Conservation (phyloP, 805 yeast species). For the Metschnikowia arizonensis region DNA sequence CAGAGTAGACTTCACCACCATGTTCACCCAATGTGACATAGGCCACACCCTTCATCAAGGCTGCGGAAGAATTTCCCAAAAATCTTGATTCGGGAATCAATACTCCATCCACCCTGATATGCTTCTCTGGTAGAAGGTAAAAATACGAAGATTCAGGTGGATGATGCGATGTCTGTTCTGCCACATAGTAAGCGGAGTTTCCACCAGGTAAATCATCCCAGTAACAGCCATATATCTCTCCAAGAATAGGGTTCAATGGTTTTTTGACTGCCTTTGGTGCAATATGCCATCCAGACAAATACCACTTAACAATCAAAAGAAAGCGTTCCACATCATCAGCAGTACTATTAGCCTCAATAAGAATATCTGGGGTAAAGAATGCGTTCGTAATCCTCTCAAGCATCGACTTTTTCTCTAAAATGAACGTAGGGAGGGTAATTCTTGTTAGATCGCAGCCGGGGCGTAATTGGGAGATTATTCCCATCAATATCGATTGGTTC, state of each 20-base stretch:
- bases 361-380: slow-evolving; percentile 71
- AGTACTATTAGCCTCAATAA: slow-evolving; percentile 62
- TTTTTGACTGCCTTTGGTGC: slow-evolving; percentile 98
- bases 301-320: slow-evolving; percentile 76
- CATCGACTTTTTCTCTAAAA: slow-evolving; percentile 93
- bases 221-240: slow-evolving; percentile 85
- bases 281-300: slow-evolving; percentile 94
- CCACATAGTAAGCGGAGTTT: slow-evolving; percentile 69
- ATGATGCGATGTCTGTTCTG: slow-evolving; percentile 97
- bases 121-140: slow-evolving; percentile 74
- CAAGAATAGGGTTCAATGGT: slow-evolving; percentile 91
- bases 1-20: slow-evolving; percentile 63
- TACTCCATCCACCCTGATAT: slow-evolving; percentile 84
- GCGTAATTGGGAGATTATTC: slow-evolving; percentile 84
- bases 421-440: slow-evolving; percentile 92
- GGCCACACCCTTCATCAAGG: slow-evolving; percentile 91
- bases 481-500: slow-evolving; percentile 75
- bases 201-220: slow-evolving; percentile 81
- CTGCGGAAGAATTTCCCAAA: slow-evolving; percentile 94
- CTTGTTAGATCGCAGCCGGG: slow-evolving; percentile 89
- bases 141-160: slow-evolving; percentile 97
- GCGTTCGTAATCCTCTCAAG: slow-evolving; percentile 90
- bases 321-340: slow-evolving; percentile 66
- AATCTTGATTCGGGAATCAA: slow-evolving; percentile 84
- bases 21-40: slow-evolving; percentile 64